Evolutionary conservation across 768 basidiomycete genomes (phyloP).

Genomic region (Neoboletus magnificus): DNA sequence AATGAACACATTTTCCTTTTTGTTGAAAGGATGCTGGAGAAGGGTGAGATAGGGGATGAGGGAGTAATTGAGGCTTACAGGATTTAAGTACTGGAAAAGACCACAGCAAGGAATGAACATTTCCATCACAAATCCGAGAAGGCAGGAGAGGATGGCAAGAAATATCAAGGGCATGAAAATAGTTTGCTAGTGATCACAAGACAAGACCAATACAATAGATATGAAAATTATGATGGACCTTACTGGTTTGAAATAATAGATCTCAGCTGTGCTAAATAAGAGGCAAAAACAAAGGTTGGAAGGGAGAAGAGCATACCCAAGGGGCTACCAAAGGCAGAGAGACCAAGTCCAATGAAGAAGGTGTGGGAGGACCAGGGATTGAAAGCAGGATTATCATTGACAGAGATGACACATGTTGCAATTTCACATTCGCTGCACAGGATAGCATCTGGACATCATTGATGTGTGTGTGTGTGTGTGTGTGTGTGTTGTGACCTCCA

Average conservation of each 20-base stretch:
- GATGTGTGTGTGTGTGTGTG: neutral
- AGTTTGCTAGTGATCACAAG: slow-evolving; percentile 40
- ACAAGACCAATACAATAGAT: neutral
- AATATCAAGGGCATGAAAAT: slow-evolving; percentile 52
- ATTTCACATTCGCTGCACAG: slow-evolving; percentile 46
- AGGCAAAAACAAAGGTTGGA: neutral
- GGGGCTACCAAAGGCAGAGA: slow-evolving; percentile 49
- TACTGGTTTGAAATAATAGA: slow-evolving; percentile 61
- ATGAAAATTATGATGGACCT: neutral
- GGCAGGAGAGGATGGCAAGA: slow-evolving; percentile 47
- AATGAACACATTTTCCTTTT: slow-evolving; percentile 57
- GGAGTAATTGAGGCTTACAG: slow-evolving; percentile 20
- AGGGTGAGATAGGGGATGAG: neutral
- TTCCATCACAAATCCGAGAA: slow-evolving; percentile 47
- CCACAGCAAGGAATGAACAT: slow-evolving; percentile 44
- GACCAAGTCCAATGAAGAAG: slow-evolving; percentile 52
- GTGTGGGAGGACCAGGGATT: slow-evolving; percentile 39
- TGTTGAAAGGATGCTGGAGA: slow-evolving; percentile 55
- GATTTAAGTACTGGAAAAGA: slow-evolving; percentile 49
- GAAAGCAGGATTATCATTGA: slow-evolving; percentile 31
- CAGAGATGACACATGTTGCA: slow-evolving; percentile 43
- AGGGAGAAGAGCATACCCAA: slow-evolving; percentile 34
- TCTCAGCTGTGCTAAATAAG: slow-evolving; percentile 41
- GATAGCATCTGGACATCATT: slow-evolving; percentile 13
- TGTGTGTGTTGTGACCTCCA: slow-evolving; percentile 23